Conservation (phyloP, 345 rosid genomes). For the Trapa incisa region DNA sequence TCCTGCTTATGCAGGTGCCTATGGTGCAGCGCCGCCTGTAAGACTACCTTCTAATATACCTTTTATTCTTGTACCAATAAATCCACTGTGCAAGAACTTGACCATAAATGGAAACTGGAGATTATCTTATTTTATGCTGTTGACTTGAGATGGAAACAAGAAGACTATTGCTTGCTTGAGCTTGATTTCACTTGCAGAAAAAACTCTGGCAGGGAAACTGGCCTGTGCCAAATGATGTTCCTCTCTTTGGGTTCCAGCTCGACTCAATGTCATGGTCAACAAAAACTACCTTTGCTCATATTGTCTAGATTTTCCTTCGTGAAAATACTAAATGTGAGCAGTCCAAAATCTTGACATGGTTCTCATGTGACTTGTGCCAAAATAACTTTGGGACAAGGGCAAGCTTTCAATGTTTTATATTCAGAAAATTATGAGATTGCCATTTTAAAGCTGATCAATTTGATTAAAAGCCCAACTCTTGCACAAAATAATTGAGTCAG, state of each 20-base stretch:
- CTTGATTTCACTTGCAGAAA: not conserved
- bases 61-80: not conserved
- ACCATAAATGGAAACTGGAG: not conserved
- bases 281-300: not conserved
- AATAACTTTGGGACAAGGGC: not conserved
- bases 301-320: not conserved
- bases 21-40: slow-evolving; percentile 83
- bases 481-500: not conserved
- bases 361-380: not conserved
- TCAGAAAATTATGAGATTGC: not conserved
- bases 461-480: not conserved
- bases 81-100: not conserved
- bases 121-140: not conserved
- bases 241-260: not conserved
- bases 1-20: slow-evolving; percentile 61
- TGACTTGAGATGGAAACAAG: not conserved
- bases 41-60: slow-evolving; percentile 13
- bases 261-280: not conserved
- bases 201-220: not conserved
- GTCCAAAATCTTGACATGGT: not conserved
- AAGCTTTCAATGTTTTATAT: not conserved
- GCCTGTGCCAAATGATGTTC: not conserved
- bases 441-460: not conserved
- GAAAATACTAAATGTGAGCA: not conserved
- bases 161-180: not conserved